Conservation (phyloP, 2,329 filamentous ascomycete genomes). For the Aspergillus pseudotamarii region DNA sequence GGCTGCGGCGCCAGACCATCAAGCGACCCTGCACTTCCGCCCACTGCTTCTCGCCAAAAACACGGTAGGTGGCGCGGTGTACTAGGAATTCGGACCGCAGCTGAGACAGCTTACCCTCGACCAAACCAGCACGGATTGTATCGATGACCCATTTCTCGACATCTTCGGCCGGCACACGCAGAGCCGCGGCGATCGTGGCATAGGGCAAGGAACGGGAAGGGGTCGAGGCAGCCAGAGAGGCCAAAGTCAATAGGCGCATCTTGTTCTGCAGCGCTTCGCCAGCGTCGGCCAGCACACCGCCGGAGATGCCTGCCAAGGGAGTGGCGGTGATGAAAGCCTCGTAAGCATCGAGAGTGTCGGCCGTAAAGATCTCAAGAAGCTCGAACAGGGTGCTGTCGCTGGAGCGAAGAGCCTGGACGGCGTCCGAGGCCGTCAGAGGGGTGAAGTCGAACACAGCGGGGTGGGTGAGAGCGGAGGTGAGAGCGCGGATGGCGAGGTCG, state of each 20-base stretch:
- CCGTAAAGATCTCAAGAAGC: slow-evolving; percentile 91
- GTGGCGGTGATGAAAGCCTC: slow-evolving; percentile 80
- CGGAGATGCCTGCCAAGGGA: slow-evolving; percentile 65
- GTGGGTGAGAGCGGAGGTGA: slow-evolving; percentile 68
- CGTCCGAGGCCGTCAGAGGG: slow-evolving; percentile 69
- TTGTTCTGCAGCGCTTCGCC: slow-evolving; percentile 84
- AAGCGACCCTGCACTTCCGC: slow-evolving; percentile 86
- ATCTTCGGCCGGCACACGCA: slow-evolving; percentile 79
- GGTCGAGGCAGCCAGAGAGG: slow-evolving; percentile 81
- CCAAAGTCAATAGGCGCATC: slow-evolving; percentile 92
- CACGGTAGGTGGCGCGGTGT: slow-evolving; percentile 92
- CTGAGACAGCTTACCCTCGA: slow-evolving; percentile 96
- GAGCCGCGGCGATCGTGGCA: slow-evolving; percentile 76
- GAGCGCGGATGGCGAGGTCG: slow-evolving; percentile 63
- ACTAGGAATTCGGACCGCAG: slow-evolving; percentile 91
- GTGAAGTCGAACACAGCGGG: slow-evolving; percentile 73
- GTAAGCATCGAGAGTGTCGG: slow-evolving; percentile 93
- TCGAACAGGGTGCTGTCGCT: slow-evolving; percentile 85
- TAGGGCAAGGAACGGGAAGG: slow-evolving; percentile 89
- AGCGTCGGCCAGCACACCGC: slow-evolving; percentile 77
- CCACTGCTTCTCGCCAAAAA: slow-evolving; percentile 98
- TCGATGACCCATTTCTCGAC: slow-evolving; percentile 99
- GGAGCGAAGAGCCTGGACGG: slow-evolving; percentile 82
- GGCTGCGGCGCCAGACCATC: slow-evolving; percentile 85
- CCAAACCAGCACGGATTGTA: slow-evolving; percentile 90